Conservation (phyloP, 495 filamentous ascomycete species). For the Penicilliopsis zonata region DNA sequence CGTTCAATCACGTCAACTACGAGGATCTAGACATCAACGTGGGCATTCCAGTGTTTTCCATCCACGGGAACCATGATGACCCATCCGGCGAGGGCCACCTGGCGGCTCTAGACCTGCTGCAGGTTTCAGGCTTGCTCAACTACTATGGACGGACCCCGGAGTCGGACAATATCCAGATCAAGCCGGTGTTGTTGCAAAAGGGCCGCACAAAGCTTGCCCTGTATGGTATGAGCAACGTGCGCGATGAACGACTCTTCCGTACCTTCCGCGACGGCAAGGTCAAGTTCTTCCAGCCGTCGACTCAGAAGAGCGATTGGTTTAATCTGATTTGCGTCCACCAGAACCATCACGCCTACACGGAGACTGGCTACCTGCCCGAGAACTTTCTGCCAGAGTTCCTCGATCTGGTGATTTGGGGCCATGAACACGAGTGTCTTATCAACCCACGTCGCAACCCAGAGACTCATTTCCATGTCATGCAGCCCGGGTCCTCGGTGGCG, state of each 20-base stretch:
- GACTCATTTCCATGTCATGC: constrained; percentile 88
- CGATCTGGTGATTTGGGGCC: constrained; percentile 90
- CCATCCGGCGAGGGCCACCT: constrained; percentile 86
- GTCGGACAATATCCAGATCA: constrained; percentile 82
- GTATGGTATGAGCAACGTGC: constrained; percentile 92
- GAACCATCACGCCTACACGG: constrained; percentile 84
- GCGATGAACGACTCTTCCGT: constrained; percentile 86
- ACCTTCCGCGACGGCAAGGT: constrained; percentile 91
- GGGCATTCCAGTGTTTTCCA: constrained; percentile 94
- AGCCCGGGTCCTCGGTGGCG: constrained; percentile 91
- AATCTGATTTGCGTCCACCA: constrained; percentile 94
- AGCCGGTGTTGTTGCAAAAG: constrained; percentile 88
- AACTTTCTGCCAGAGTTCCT: constrained; percentile 88
- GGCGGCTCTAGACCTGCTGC: constrained; percentile 81
- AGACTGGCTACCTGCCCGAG: constrained; percentile 85
- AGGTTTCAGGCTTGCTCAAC: constrained; percentile 83
- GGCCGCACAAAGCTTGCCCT: constrained; percentile 87
- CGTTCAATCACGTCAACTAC: constrained; percentile 91
- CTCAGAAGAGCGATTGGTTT: constrained; percentile 88
- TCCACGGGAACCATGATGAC: constrained; percentile 98
- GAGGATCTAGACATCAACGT: constrained; percentile 97
- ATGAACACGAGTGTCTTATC: constrained; percentile 95
- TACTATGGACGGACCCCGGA: constrained; percentile 91
- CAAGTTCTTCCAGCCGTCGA: constrained; percentile 76
- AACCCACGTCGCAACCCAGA: constrained; percentile 72